Conservation (phyloP, 31 red algal species). For the Porphyra umbilicalis region DNA sequence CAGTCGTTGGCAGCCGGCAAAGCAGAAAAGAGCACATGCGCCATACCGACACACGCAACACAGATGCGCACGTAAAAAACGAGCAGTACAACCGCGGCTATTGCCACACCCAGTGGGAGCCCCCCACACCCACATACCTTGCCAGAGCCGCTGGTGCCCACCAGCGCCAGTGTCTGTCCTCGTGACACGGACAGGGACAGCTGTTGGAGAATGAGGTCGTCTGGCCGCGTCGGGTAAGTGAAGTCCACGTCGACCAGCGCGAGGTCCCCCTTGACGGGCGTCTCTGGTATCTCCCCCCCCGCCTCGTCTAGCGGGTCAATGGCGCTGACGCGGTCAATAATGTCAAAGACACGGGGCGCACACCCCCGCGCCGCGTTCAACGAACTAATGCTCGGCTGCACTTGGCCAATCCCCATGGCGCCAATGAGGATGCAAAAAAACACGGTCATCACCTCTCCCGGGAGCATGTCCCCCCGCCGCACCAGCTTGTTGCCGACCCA, state of each 20-base stretch:
- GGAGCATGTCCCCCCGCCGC: slow-evolving; percentile 25
- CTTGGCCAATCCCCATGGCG: slow-evolving; percentile 70
- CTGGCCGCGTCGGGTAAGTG: slow-evolving; percentile 55
- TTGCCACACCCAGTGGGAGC: too few relatives aligned
- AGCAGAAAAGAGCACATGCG: too few relatives aligned
- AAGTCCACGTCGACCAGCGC: slow-evolving; percentile 68
- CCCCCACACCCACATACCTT: too few relatives aligned
- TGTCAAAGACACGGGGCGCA: slow-evolving; percentile 59
- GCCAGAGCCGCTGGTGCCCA: slow-evolving; percentile 84
- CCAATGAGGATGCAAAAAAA: slow-evolving; percentile 81
- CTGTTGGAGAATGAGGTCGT: slow-evolving; percentile 52
- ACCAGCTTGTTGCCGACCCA: slow-evolving; percentile 70
- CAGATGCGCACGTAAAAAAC: too few relatives aligned
- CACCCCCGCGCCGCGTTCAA: slow-evolving; percentile 58
- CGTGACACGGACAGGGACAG: slow-evolving; percentile 57
- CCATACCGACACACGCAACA: too few relatives aligned
- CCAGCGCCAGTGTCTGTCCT: slow-evolving; percentile 79
- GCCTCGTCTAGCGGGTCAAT: slow-evolving; percentile 62
- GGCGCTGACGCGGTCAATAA: slow-evolving; percentile 59
- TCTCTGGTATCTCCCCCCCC: slow-evolving; percentile 19
- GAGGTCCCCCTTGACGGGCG: slow-evolving; percentile 23
- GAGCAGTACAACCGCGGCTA: too few relatives aligned
- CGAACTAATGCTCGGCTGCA: slow-evolving; percentile 57
- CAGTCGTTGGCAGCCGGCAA: too few relatives aligned
- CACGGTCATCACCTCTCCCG: slow-evolving; percentile 68